Evolutionary conservation across 169 alveolate genomes (phyloP).

Genomic region (Cryptosporidium felis): DNA sequence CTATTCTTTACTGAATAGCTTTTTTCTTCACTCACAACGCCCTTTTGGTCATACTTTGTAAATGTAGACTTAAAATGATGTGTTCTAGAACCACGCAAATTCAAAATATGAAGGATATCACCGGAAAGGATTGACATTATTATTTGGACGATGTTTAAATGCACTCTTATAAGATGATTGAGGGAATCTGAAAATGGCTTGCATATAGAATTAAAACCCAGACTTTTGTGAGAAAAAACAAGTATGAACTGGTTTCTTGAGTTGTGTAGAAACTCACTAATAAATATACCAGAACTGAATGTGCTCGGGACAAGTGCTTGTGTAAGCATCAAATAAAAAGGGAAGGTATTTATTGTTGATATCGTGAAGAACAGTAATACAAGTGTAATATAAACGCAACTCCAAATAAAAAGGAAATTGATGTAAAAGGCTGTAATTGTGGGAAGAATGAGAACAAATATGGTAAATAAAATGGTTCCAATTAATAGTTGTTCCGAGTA

Average conservation of each 20-base stretch:
- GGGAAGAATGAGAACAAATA: constrained; percentile 40
- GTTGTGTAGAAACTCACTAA: neutral
- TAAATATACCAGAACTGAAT: constrained; percentile 52
- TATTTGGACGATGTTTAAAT: constrained; percentile 36
- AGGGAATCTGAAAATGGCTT: constrained; percentile 48
- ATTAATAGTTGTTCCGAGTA: constrained; percentile 54
- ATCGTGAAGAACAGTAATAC: constrained; percentile 27
- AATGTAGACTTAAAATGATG: constrained; percentile 51
- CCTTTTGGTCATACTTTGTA: neutral
- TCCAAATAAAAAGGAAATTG: constrained; percentile 64
- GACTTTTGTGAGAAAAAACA: constrained; percentile 20
- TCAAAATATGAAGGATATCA: constrained; percentile 31
- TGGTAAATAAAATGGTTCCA: constrained; percentile 62
- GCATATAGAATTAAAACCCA: constrained; percentile 17
- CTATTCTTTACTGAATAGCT: neutral
- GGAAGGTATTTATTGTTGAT: constrained; percentile 31
- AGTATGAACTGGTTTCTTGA: constrained; percentile 17
- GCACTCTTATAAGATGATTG: constrained; percentile 11
- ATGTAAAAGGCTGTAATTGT: constrained; percentile 62
- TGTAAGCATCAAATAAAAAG: constrained; percentile 5
- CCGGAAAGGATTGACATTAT: constrained; percentile 34
- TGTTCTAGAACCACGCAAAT: constrained; percentile 24
- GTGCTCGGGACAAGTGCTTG: neutral
- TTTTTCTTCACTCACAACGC: neutral
- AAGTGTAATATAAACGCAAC: constrained; percentile 27